Evolutionary conservation across 768 basidiomycete genomes (phyloP), one percentile per base, ranked within the genome.

Genomic region (Daedalea quercina): DNA sequence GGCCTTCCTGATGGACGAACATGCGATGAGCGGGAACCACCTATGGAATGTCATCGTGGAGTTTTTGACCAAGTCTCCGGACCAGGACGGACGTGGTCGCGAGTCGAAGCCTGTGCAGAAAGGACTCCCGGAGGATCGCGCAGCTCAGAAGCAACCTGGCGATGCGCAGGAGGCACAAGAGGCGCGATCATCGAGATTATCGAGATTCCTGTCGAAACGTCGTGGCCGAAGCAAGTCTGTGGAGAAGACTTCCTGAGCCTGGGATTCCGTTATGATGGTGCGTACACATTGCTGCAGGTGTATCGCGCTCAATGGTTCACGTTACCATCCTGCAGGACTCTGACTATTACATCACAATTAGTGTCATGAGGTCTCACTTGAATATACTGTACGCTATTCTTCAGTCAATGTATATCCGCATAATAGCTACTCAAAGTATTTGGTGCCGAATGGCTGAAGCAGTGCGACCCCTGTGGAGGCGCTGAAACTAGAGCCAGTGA

Each of bases 21-120:
- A 69, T 49, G 61, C 73, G 9, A 65, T 86, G 58, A 87, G 78
- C 58, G 82, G 72, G 40, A 90, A 92, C 62, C 81, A 77, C 59
- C 71, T 93, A 28, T 91, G 90, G 90, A 70, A 76, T 15, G 67
- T 81, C 28, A 65, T 89, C 47, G 70, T 84, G 48, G 82, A 84
- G 50, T 83, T 83, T 55, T 71, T 93, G 54, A 81, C 82, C 12
- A 66, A 68, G 11, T 67, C 73, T 1, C 75, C 82, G 12, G 78
- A 78, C 25, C 75, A 74, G 43, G 35, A 59, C 24, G 28, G 57
- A 12, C 33, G 47, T 22, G 40, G 53, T 25, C 52, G 50, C 4
- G 25, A 45, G 44, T 15, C 20, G 6, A 31, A 31, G 28, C 28
- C 28, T 31, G 28, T 31, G 6, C 44, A 45, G 23, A n/a, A 49